A percentile compares a stretch with the other conserved stretches of the same genome.
phyloP scores from a whole-genome alignment of 2,329 filamentous ascomycete species.

The Rhynchosporium secalis region DNA sequence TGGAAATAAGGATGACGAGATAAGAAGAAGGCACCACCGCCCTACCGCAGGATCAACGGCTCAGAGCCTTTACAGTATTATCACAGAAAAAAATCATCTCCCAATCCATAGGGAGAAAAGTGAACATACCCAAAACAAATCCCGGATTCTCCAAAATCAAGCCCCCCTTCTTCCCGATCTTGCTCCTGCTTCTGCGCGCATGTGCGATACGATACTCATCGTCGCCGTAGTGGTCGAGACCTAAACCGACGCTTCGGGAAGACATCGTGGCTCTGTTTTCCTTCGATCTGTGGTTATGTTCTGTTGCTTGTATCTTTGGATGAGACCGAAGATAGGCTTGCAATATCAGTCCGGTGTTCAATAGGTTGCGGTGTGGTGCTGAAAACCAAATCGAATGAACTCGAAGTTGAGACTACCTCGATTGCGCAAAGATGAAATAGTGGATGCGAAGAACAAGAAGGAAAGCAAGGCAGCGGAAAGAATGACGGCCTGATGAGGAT shows the following conservation, averaged over 20 bases:
- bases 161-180: neutral
- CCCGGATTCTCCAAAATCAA: slow-evolving; percentile 3
- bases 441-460: neutral
- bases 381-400: neutral
- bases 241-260: neutral
- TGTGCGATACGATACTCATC: neutral
- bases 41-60: too few species aligned
- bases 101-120: neutral
- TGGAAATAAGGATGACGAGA: neutral
- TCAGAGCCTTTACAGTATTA: too few species aligned
- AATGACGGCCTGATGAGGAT: neutral
- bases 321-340: neutral
- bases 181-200: neutral
- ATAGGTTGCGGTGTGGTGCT: neutral
- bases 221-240: neutral
- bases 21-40: neutral
- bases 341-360: neutral
- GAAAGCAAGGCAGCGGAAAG: neutral
- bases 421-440: neutral
- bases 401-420: neutral
- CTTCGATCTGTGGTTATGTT: neutral
- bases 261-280: neutral
- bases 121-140: slow-evolving; percentile 1
- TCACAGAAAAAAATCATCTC: neutral
- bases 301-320: neutral